Base-by-base conservation (phyloP, 2,329 filamentous ascomycete genomes). In the Pyrenophora tritici-repentis region DNA sequence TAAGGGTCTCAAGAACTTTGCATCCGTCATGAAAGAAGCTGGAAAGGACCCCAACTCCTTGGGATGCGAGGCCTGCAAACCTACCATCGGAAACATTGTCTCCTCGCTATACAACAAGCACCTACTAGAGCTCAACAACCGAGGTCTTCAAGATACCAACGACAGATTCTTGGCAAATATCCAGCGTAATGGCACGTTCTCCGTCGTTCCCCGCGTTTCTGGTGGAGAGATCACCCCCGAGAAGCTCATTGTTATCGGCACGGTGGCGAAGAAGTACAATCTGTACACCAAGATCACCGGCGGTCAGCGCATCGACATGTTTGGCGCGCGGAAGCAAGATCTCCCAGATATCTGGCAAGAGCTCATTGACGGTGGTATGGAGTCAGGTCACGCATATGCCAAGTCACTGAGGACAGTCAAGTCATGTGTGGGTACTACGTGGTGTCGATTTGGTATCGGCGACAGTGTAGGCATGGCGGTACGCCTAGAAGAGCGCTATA, bases 241-340 rank as follows among this genome's bases (percentile, higher is more conserved):
- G 41, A 91, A 90, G 71, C 82, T 96, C 43, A 88, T 96, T 39
- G 83, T 86, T 49, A 91, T 96, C 52, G 91, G 90, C 0, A 84
- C 86, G 47, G 90, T 96, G 0, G 91, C 91, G 0, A 89, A 89
- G 77, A 87, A 93, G 70, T 96, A 90, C 67, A 82, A 83, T 31
- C 78, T 96, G 6, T 96, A 96, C 76, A 91, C 87, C 67, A 96
- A 96, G 75, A 95, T 96, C 68, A 96, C 91, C 0, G 91, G 91
- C 47, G 91, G 89, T 1, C 91, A 96, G 74, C 85, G 91, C 48
- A 96, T 96, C 67, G 91, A 96, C 73, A 84, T 96, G 86, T 96
- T 96, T 66, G 91, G 91, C 34, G 91, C 91, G 0, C 86, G 86
- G 74, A 96, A 95, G 75, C 88, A 94, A 59, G 90, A 96, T 70